Base-by-base conservation (phyloP, 768 basidiomycete genomes). In the Hemileccinum rubropunctum region DNA sequence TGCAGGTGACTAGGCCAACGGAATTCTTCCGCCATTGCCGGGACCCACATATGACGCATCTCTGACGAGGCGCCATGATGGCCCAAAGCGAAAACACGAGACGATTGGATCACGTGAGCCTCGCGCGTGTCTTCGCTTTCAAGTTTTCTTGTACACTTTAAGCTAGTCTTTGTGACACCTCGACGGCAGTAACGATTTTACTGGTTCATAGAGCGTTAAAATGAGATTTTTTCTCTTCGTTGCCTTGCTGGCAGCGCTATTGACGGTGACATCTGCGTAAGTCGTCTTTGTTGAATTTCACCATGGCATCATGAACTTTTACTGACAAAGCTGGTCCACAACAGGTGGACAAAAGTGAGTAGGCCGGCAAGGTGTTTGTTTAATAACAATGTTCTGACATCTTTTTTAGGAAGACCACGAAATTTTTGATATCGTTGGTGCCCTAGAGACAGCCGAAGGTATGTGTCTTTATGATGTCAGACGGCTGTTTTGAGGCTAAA, bases 401-500 rank as follows among this genome's bases (percentile, higher is more conserved):
- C 6, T 15, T 14, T 39, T 35, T 51, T 56, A 93, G 87, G 88
- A 95, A 71, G 94, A 98, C 72, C 81, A 97, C 74, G 94, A 98
- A 69, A 95, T 98, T 33, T 98, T 98, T 63, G 95, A 97, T 71
- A 78, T 97, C 13, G 93, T 95, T 51, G 79, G 81, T 54, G 88
- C 79, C 17, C 66, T 98, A 18, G 86, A 95, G 68, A 74, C 73
- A 3, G 74, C 90, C 3, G 95, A 97, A 75, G 93, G 93, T 76
- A 45, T n/a, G n/a, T n/a, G 72, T 63, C 38, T 47, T 17, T 30
- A 33, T 17, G 26, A 41, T 42, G 45, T 34, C 34, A 43, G 44
- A 45, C 20, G 23, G 21, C 10, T 17, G 36, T 18, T 34, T 37
- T 27, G 40, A 47, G 8, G 34, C 36, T 66, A 30, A 40, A 45